Conservation (phyloP, 352 stramenopile genomes). For the Pythium phragmitis region DNA sequence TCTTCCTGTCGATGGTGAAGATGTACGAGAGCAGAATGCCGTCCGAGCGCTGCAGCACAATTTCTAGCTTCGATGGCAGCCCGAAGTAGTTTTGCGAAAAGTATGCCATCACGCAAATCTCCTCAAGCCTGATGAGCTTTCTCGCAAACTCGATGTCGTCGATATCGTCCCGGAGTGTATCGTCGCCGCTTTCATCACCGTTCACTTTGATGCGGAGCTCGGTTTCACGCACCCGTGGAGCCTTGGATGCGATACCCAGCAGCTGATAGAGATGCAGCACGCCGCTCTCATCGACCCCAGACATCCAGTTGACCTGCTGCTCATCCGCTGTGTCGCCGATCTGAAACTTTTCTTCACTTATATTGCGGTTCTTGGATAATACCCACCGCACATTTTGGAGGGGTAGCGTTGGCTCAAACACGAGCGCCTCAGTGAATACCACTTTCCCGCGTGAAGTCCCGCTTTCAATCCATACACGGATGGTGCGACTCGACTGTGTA, state of each 20-base stretch:
- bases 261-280: conserved; percentile 73
- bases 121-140: conserved; percentile 37
- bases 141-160: background rate
- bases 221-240: conserved; percentile 51
- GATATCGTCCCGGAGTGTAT: conserved; percentile 4
- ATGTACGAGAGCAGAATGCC: conserved; percentile 79
- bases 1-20: conserved; percentile 41
- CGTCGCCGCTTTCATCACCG: conserved; percentile 37
- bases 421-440: conserved; percentile 37
- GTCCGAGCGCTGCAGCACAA: conserved; percentile 72
- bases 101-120: conserved; percentile 79
- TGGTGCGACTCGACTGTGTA: conserved; percentile 36
- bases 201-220: conserved; percentile 73
- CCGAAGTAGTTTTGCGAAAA: conserved; percentile 75
- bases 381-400: conserved; percentile 79
- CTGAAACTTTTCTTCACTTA: conserved; percentile 75
- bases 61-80: conserved; percentile 68
- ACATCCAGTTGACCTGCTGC: conserved; percentile 74
- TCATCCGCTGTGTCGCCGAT: conserved; percentile 39
- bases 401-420: conserved; percentile 51
- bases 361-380: conserved; percentile 77
- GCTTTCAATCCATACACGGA: conserved; percentile 71
- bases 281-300: conserved; percentile 58
- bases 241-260: conserved; percentile 33
- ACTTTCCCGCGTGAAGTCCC: background rate